Evolutionary conservation across 352 stramenopile species (phyloP), one percentile per base, ranked within the genome.

Genomic region (Pythium phragmiticola): DNA sequence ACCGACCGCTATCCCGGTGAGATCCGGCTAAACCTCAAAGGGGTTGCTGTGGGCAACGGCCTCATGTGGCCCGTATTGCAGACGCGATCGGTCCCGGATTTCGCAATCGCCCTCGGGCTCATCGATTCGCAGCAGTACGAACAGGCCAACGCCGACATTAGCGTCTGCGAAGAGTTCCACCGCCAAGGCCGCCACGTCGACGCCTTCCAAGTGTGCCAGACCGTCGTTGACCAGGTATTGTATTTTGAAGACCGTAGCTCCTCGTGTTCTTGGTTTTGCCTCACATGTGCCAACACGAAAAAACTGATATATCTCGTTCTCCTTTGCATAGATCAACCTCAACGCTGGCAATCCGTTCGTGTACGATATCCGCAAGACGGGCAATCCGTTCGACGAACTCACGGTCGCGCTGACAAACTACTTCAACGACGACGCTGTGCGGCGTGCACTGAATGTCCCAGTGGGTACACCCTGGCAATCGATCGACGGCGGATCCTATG

Each of bases 31-130:
- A 87, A 94, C 49, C 69, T 98, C 26, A 79, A 86, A 48, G 94
- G 94, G 11, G 72, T 98, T 42, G 91, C 91, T 2, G 88, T 98
- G 54, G 94, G 94, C 41, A 96, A 98, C 68, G 86, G 88, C 17
- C 59, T 84, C 33, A 95, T 94, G 81, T 92, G 84, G 83, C 85
- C 85, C 2, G 80, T 94, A 33, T 57, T 94, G 37, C 85, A 94
- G 60, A 89, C 85, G n/a, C 77, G 80, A 2, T 91, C 80, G 0
- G 81, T 94, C 11, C 81, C 85, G 23, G 85, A 94, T 65, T 94
- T 89, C 63, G 83, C 85, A 1, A 87, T 94, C 28, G 79, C 85
- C 11, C 72, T 94, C 46, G 85, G 85, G 0, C 67, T 94, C 43
- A 92, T 94, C 56, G 85, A 94, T 69, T 89, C 81, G 46, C 81